phyloP scores from a whole-genome alignment of 2,329 filamentous ascomycete genomes.

The Ophiobolus disseminans region DNA sequence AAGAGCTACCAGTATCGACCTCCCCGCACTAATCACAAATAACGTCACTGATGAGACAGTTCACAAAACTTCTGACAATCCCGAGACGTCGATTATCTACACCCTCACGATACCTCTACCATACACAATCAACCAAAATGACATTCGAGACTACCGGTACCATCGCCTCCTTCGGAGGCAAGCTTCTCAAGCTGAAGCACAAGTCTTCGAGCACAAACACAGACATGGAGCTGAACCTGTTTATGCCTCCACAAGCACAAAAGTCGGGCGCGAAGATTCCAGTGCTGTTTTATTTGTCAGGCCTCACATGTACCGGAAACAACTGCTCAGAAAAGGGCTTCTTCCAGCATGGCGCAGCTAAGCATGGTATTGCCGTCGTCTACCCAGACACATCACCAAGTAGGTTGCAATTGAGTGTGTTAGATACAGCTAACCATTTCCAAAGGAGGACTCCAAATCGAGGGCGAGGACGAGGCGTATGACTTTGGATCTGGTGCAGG shows the following conservation, averaged over 20 bases:
- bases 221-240: slow-evolving; percentile 92
- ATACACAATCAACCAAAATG: slow-evolving; percentile 50
- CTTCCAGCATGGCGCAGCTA: slow-evolving; percentile 82
- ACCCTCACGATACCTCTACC: slow-evolving; percentile 16
- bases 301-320: slow-evolving; percentile 92
- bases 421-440: slow-evolving; percentile 20
- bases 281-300: slow-evolving; percentile 90
- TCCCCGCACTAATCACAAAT: slow-evolving; percentile 40
- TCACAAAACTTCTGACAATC: slow-evolving; percentile 31
- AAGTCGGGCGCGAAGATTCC: slow-evolving; percentile 69
- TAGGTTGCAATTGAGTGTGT: slow-evolving; percentile 41
- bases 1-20: slow-evolving; percentile 27
- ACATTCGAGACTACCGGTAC: slow-evolving; percentile 87
- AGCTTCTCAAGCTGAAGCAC: slow-evolving; percentile 93
- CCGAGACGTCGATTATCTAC: slow-evolving; percentile 17
- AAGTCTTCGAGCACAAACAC: slow-evolving; percentile 78
- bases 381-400: slow-evolving; percentile 96
- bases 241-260: slow-evolving; percentile 77
- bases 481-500: slow-evolving; percentile 93
- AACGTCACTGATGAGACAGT: slow-evolving; percentile 41
- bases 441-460: slow-evolving; percentile 74
- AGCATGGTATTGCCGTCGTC: slow-evolving; percentile 86
- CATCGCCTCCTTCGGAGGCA: slow-evolving; percentile 91
- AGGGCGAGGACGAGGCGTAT: slow-evolving; percentile 84
- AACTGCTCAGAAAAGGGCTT: slow-evolving; percentile 81